Evolutionary conservation across 208 protist genomes (phyloP).

Genomic region (Leishmania gerbilli): DNA sequence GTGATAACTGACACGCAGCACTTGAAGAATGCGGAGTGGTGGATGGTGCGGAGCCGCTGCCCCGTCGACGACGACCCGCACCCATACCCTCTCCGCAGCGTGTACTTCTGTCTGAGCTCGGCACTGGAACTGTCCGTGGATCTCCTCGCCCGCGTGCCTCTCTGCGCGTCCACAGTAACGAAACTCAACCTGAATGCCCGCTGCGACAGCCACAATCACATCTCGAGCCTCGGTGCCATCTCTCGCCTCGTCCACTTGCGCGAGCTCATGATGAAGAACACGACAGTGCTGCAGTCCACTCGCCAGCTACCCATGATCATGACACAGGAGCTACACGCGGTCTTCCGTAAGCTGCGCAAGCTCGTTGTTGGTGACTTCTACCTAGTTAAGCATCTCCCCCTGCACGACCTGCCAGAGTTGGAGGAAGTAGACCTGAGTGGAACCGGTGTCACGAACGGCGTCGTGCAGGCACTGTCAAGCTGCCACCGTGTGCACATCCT

Average conservation of each 20-base stretch:
- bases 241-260: constrained; percentile 28
- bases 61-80: background rate
- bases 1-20: constrained; percentile 18
- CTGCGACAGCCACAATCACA: constrained; percentile 26
- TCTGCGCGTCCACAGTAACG: constrained; percentile 26
- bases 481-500: constrained; percentile 23
- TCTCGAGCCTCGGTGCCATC: constrained; percentile 25
- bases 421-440: constrained; percentile 27
- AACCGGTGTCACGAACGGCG: constrained; percentile 19
- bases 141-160: constrained; percentile 26
- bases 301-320: constrained; percentile 16
- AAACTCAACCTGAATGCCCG: constrained; percentile 29
- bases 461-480: constrained; percentile 16
- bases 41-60: constrained; percentile 21
- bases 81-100: constrained; percentile 25
- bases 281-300: constrained; percentile 15
- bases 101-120: constrained; percentile 25
- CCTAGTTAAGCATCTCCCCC: constrained; percentile 28
- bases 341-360: constrained; percentile 28
- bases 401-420: constrained; percentile 18
- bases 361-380: constrained; percentile 34
- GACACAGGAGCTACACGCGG: constrained; percentile 25
- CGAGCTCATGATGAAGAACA: constrained; percentile 36
- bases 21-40: constrained; percentile 23
- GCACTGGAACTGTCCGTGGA: constrained; percentile 23